A percentile compares a stretch with the other conserved stretches of the same genome.
Conservation (phyloP, 495 filamentous ascomycete genomes). For the Lichenothelia convexa region DNA sequence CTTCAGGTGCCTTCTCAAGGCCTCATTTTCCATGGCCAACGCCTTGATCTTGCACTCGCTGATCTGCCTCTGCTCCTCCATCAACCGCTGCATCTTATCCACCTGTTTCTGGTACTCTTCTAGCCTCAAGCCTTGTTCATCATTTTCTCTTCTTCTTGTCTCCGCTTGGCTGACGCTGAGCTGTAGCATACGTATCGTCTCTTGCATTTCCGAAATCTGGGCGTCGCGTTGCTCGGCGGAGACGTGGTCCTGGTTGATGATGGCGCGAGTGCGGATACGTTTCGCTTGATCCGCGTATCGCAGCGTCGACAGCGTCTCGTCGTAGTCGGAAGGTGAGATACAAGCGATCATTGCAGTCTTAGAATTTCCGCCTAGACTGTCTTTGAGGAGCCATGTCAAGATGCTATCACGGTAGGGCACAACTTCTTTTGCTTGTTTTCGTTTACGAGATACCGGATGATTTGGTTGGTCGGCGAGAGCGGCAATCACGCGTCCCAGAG, state of each 20-base stretch:
- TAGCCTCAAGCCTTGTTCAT: slow-evolving; percentile 42
- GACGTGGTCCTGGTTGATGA: slow-evolving; percentile 83
- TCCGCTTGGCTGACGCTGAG: slow-evolving; percentile 42
- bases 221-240: slow-evolving; percentile 77
- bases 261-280: slow-evolving; percentile 88
- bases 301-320: slow-evolving; percentile 88
- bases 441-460: slow-evolving; percentile 15
- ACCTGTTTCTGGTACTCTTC: slow-evolving; percentile 88
- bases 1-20: slow-evolving; percentile 65
- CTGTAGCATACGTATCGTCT: slow-evolving; percentile 73
- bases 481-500: slow-evolving; percentile 90
- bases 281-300: slow-evolving; percentile 98
- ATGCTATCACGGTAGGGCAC: slow-evolving; percentile 94
- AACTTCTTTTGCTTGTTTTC: slow-evolving; percentile 36
- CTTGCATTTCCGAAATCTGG: slow-evolving; percentile 83
- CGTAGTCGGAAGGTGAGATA: slow-evolving; percentile 87
- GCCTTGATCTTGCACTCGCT: slow-evolving; percentile 80
- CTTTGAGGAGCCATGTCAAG: slow-evolving; percentile 94
- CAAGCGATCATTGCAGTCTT: slow-evolving; percentile 99
- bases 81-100: slow-evolving; percentile 67
- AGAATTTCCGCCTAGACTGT: slow-evolving; percentile 82
- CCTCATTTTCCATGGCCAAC: slow-evolving; percentile 75
- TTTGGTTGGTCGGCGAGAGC: slow-evolving; percentile 52
- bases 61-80: slow-evolving; percentile 80
- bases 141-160: slow-evolving; percentile 24